Conservation (phyloP, 148 eudicot species). For the Gaultheria prostrata region DNA sequence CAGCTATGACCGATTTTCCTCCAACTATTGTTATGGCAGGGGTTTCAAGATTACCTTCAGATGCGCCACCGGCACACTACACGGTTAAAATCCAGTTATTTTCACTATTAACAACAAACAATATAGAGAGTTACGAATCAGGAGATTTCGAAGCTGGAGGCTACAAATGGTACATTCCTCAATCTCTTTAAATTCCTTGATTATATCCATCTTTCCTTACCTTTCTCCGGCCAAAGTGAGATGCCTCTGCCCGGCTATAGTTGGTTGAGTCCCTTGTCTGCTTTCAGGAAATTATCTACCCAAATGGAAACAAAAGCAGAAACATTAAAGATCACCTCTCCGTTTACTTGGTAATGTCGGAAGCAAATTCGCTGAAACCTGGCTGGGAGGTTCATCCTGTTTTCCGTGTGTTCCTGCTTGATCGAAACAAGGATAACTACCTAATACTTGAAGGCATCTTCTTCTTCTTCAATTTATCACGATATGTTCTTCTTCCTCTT, state of each 20-base stretch:
- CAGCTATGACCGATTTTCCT: neutral
- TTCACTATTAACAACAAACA: conserved; percentile 6
- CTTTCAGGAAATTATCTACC: conserved; percentile 9
- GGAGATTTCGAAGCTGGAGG: conserved; percentile 11
- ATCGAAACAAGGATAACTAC: conserved; percentile 9
- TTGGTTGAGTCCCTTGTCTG: neutral
- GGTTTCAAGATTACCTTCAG: conserved; percentile 5
- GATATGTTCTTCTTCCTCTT: neutral
- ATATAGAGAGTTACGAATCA: conserved; percentile 1
- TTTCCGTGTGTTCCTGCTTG: neutral
- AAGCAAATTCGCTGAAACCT: neutral
- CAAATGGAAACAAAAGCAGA: conserved; percentile 12
- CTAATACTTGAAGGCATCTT: neutral
- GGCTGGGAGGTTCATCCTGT: conserved; percentile 10
- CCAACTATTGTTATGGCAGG: neutral
- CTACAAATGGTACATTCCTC: conserved; percentile 12
- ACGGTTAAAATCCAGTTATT: neutral
- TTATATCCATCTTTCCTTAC: neutral
- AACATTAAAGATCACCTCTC: conserved; percentile 6
- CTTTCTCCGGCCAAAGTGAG: neutral
- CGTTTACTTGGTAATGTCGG: conserved; percentile 10
- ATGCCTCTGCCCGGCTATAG: neutral
- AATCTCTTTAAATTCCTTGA: neutral
- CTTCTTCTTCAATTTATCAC: neutral
- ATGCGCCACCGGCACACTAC: conserved; percentile 8